These are phyloP conservation scores for Scedosporium aurantiacum DNA, from an alignment of 2,329 filamentous ascomycete species.

Conservation along the genomic window DNA sequence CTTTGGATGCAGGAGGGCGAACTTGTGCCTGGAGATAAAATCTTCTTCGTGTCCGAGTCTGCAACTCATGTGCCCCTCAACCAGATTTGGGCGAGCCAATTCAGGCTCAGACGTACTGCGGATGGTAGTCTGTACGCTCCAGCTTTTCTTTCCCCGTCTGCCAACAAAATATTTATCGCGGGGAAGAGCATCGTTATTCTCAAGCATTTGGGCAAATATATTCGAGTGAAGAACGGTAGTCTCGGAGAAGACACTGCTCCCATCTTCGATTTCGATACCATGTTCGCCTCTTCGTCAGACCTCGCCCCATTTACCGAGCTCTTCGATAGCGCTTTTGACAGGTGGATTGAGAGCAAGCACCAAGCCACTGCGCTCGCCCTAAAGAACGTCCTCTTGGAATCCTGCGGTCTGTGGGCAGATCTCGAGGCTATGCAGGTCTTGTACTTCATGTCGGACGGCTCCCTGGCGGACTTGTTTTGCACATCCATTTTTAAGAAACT, in stretches of 20 bases:
- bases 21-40: conserved; percentile 51
- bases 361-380: conserved; percentile 57
- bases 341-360: conserved; percentile 69
- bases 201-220: conserved; percentile 53
- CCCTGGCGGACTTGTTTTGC: conserved; percentile 53
- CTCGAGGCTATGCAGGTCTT: conserved; percentile 59
- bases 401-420: conserved; percentile 54
- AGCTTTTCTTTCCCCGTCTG: conserved; percentile 59
- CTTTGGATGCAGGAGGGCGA: conserved; percentile 77
- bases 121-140: conserved; percentile 58
- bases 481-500: conserved; percentile 64
- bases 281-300: conserved; percentile 36
- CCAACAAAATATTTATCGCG: conserved; percentile 66
- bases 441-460: conserved; percentile 69
- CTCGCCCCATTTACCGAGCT: conserved; percentile 63
- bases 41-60: conserved; percentile 63
- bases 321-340: conserved; percentile 58
- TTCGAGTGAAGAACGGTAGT: conserved; percentile 18
- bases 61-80: conserved; percentile 44
- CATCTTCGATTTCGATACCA: conserved; percentile 43
- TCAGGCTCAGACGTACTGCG: conserved; percentile 49
- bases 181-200: conserved; percentile 83
- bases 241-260: conserved; percentile 22
- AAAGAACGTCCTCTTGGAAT: conserved; percentile 53
- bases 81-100: conserved; percentile 68